A percentile compares a stretch with the other conserved stretches of the same genome.
These are phyloP conservation scores for Phyllosticta ampelicida DNA, from an alignment of 2,329 filamentous ascomycete species.

Conservation along the genomic window DNA sequence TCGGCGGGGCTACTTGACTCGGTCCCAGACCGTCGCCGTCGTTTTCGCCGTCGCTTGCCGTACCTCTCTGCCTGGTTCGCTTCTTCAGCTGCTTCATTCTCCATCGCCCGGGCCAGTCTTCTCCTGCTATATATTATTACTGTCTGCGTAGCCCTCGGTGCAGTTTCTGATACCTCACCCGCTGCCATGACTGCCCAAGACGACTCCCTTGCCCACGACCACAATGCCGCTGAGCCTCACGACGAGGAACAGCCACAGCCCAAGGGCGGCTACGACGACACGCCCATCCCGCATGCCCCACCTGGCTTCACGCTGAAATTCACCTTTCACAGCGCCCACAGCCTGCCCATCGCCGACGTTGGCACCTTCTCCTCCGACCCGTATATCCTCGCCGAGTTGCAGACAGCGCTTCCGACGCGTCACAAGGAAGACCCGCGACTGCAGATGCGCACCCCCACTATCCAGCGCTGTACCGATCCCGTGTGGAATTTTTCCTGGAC, in stretches of 20 bases:
- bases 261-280: slow-evolving; percentile 68
- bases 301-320: slow-evolving; percentile 78
- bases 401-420: slow-evolving; percentile 55
- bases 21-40: neutral
- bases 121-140: neutral
- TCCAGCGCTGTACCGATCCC: slow-evolving; percentile 61
- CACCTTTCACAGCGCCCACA: slow-evolving; percentile 68
- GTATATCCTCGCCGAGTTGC: slow-evolving; percentile 67
- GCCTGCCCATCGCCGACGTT: slow-evolving; percentile 75
- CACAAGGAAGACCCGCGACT: slow-evolving; percentile 81
- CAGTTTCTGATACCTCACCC: neutral
- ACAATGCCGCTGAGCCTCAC: neutral
- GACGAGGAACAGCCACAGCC: slow-evolving; percentile 45
- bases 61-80: neutral
- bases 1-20: neutral
- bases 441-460: slow-evolving; percentile 62
- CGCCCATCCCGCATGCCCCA: slow-evolving; percentile 62
- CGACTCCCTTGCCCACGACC: neutral
- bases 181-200: neutral
- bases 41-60: neutral
- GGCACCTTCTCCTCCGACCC: slow-evolving; percentile 71
- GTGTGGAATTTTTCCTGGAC: slow-evolving; percentile 80
- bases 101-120: neutral
- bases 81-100: neutral
- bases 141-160: too few species aligned